Conservation (phyloP, 257 asterid genomes). For the Solanum sitiens region DNA sequence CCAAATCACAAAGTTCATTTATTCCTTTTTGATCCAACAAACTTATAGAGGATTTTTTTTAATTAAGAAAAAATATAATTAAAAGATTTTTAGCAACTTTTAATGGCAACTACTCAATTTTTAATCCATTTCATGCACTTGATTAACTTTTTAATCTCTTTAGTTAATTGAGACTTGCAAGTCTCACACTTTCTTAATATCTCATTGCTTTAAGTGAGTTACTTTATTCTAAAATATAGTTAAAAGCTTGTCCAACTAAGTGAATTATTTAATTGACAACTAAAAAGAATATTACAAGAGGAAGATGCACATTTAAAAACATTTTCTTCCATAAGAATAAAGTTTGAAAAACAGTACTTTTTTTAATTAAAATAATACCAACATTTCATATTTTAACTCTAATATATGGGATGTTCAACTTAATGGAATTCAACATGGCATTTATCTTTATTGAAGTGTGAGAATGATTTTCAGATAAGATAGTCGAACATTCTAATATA, state of each 20-base stretch:
- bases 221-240: not conserved
- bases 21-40: not conserved
- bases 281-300: not conserved
- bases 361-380: not conserved
- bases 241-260: not conserved
- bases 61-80: not conserved
- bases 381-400: not conserved
- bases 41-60: not conserved
- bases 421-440: not conserved
- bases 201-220: not conserved
- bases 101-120: not conserved
- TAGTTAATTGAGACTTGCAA: not conserved
- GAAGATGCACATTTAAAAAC: not conserved
- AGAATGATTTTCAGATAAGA: rapidly evolving
- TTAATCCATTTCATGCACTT: not conserved
- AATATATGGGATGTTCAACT: not conserved
- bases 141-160: not conserved
- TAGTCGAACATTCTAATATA: not conserved
- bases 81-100: not conserved
- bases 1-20: not conserved
- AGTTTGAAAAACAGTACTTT: not conserved
- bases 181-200: not conserved
- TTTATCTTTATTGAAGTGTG: not conserved
- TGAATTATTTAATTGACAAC: not conserved
- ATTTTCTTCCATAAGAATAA: not conserved